These are phyloP conservation scores for Heliamphora exappendiculata DNA, from an alignment of 148 eudicot species.

Conservation along the genomic window DNA sequence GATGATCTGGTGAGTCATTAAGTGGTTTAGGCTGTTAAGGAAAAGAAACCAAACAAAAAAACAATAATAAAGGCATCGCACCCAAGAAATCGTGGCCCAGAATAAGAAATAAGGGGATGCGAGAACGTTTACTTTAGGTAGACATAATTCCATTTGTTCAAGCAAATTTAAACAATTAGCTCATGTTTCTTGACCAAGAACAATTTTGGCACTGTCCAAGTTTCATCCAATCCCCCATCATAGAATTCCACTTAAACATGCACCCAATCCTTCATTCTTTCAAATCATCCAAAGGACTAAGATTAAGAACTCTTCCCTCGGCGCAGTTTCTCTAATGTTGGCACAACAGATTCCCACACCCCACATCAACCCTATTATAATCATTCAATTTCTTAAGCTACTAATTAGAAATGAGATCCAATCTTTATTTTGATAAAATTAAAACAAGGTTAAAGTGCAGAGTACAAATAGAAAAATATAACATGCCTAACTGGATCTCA, in stretches of 20 bases:
- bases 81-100: neutral
- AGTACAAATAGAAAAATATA: too few species aligned
- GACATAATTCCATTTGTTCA: neutral
- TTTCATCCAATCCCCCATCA: too few species aligned
- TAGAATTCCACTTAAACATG: too few species aligned
- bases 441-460: too few species aligned
- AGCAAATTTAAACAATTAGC: neutral
- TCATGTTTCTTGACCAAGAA: too few species aligned
- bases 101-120: neutral
- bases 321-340: neutral
- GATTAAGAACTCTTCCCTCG: neutral
- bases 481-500: too few species aligned
- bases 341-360: neutral
- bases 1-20: neutral
- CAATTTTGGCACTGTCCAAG: neutral
- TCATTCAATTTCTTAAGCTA: too few species aligned
- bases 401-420: too few species aligned
- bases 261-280: neutral
- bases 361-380: too few species aligned
- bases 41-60: neutral
- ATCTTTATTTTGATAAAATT: too few species aligned
- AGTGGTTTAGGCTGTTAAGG: neutral
- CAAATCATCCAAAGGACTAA: too few species aligned
- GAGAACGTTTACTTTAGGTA: neutral
- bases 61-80: slow-evolving; percentile 1